A percentile compares a stretch with the other conserved stretches of the same genome.
Evolutionary conservation across 2,329 filamentous ascomycete species (phyloP).

Genomic region (Colletotrichum sp.): DNA sequence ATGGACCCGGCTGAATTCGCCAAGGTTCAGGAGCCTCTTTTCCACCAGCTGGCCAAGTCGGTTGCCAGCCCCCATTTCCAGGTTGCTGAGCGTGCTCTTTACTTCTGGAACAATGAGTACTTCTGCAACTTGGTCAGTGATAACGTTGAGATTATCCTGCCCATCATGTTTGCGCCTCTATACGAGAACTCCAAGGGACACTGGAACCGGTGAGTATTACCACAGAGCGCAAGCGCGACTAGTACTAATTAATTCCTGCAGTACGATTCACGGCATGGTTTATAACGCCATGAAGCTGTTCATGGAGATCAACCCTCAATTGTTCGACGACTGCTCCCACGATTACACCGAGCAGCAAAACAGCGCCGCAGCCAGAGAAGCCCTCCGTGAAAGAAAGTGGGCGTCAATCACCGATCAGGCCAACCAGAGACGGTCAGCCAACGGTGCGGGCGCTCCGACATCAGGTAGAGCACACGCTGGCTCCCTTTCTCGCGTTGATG

Average conservation of each 20-base stretch:
- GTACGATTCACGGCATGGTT: constrained; percentile 99
- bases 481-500: constrained; percentile 64
- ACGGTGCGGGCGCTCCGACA: constrained; percentile 35
- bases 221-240: background rate
- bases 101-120: constrained; percentile 99
- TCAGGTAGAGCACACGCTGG: constrained; percentile 41
- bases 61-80: constrained; percentile 99
- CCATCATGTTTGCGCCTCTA: constrained; percentile 98
- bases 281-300: constrained; percentile 99
- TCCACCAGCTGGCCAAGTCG: constrained; percentile 96
- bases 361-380: constrained; percentile 83
- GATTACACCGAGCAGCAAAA: constrained; percentile 98
- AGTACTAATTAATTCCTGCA: constrained; percentile 46
- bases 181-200: constrained; percentile 99
- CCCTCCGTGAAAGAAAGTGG: constrained; percentile 86
- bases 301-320: constrained; percentile 98
- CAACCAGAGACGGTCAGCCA: constrained; percentile 64
- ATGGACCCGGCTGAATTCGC: constrained; percentile 99
- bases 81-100: constrained; percentile 94
- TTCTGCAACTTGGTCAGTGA: constrained; percentile 99
- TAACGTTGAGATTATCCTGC: constrained; percentile 97
- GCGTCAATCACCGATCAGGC: constrained; percentile 83
- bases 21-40: constrained; percentile 96
- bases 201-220: constrained; percentile 83
- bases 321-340: constrained; percentile 98